Percentiles rank a stretch among this genome's conserved stretches.
These are phyloP conservation scores for Solanum chmielewskii DNA, from an alignment of 257 asterid species.

Conservation along the genomic window DNA sequence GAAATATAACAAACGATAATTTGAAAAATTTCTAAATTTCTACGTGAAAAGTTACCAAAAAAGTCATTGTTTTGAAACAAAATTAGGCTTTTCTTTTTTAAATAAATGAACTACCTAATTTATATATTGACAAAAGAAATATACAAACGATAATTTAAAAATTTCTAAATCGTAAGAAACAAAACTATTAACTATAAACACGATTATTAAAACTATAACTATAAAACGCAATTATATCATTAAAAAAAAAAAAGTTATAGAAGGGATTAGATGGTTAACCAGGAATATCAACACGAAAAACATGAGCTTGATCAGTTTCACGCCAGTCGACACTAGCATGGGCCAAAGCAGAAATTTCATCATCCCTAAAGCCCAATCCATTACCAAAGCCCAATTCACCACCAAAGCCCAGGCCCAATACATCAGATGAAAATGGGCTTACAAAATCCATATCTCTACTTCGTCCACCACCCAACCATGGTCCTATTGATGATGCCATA, in stretches of 20 bases:
- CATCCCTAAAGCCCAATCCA: not conserved
- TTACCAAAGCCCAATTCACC: not conserved
- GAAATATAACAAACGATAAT: no score
- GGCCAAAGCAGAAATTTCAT: slow-evolving; percentile 14
- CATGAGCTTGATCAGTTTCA: slow-evolving; percentile 26
- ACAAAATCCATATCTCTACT: not conserved
- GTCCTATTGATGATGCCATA: not conserved
- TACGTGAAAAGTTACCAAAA: no score
- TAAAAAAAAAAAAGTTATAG: accelerated
- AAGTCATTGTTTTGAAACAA: no score
- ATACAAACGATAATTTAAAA: no score
- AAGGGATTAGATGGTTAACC: slow-evolving; percentile 2
- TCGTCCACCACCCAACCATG: not conserved
- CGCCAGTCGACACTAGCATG: slow-evolving; percentile 29
- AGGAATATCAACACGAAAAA: slow-evolving; percentile 32
- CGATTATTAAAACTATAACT: no score
- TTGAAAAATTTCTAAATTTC: no score
- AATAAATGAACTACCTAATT: no score
- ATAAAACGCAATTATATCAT: accelerated
- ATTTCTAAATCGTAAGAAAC: no score
- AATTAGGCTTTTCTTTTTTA: no score
- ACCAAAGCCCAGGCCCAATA: not conserved
- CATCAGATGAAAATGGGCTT: slow-evolving; percentile 14
- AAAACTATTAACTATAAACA: no score
- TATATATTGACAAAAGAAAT: no score